These are phyloP conservation scores for Madurella fahalii DNA, from an alignment of 2,329 filamentous ascomycete genomes.

Conservation along the genomic window DNA sequence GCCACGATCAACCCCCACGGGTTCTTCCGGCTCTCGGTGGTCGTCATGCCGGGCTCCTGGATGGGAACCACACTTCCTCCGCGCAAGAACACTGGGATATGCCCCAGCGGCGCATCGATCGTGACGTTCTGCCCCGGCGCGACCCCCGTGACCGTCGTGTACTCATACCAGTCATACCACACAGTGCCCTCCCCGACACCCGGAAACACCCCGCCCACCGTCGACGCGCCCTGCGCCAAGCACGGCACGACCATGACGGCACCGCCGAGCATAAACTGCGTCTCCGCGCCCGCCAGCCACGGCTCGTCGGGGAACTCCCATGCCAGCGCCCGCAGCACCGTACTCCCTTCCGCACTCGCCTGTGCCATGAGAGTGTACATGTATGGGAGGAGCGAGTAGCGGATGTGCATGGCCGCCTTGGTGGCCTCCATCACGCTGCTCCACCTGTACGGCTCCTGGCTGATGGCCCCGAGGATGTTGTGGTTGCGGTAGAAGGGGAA, in stretches of 20 bases:
- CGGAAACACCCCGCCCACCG: conserved; percentile 66
- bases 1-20: conserved; percentile 66
- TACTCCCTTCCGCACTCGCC: conserved; percentile 61
- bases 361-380: conserved; percentile 70
- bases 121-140: conserved; percentile 37
- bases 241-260: conserved; percentile 65
- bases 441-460: conserved; percentile 72
- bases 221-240: conserved; percentile 56
- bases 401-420: conserved; percentile 63
- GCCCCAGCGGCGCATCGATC: conserved; percentile 49
- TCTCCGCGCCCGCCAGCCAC: conserved; percentile 60
- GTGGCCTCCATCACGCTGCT: conserved; percentile 59
- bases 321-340: conserved; percentile 67
- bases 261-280: conserved; percentile 67
- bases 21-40: conserved; percentile 56
- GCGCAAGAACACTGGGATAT: conserved; percentile 69
- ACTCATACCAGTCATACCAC: conserved; percentile 82
- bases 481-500: conserved; percentile 79
- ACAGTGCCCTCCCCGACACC: conserved; percentile 55
- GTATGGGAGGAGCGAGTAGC: conserved; percentile 69
- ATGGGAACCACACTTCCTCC: conserved; percentile 64
- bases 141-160: conserved; percentile 44
- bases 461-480: conserved; percentile 56
- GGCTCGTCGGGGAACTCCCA: conserved; percentile 75
- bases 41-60: conserved; percentile 66